Percentiles rank a stretch among this genome's conserved stretches.
Conservation (phyloP, 148 eudicot species). For the Cornus controversa region DNA sequence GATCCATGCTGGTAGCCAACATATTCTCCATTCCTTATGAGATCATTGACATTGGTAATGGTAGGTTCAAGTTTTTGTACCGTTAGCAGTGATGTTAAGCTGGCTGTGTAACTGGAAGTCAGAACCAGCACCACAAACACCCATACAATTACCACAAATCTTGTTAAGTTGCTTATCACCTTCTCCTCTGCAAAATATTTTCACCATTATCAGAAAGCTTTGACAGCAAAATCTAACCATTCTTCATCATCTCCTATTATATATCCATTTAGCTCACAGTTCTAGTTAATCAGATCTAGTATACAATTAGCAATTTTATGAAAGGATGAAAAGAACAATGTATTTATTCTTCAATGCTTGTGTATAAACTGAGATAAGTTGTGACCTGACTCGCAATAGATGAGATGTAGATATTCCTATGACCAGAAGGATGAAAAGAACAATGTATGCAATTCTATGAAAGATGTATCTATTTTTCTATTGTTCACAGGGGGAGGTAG, state of each 20-base stretch:
- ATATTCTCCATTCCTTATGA: constrained; percentile 29
- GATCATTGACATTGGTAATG: constrained; percentile 40
- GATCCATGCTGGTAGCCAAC: constrained; percentile 47
- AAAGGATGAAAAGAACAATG: too few relatives aligned
- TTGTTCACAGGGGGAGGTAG: background rate
- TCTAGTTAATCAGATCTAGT: too few relatives aligned
- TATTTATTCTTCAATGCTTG: too few relatives aligned
- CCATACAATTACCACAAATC: constrained; percentile 72
- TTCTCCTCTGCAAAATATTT: constrained; percentile 38
- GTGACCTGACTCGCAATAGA: background rate
- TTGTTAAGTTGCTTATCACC: constrained; percentile 48
- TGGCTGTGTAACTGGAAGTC: constrained; percentile 66
- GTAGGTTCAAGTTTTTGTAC: constrained; percentile 50
- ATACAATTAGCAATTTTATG: too few relatives aligned
- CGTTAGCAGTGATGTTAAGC: constrained; percentile 59
- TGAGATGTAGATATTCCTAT: too few relatives aligned
- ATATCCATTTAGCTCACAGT: too few relatives aligned
- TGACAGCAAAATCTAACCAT: too few relatives aligned
- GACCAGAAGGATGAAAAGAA: background rate
- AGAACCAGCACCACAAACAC: constrained; percentile 57
- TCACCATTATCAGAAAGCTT: background rate
- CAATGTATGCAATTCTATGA: background rate
- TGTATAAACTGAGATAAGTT: too few relatives aligned
- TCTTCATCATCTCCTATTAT: too few relatives aligned
- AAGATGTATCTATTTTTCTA: background rate